A percentile compares a stretch with the other conserved stretches of the same genome.
These are phyloP conservation scores for Durusdinium trenchii DNA, from an alignment of 73 alveolate genomes.

Conservation along the genomic window DNA sequence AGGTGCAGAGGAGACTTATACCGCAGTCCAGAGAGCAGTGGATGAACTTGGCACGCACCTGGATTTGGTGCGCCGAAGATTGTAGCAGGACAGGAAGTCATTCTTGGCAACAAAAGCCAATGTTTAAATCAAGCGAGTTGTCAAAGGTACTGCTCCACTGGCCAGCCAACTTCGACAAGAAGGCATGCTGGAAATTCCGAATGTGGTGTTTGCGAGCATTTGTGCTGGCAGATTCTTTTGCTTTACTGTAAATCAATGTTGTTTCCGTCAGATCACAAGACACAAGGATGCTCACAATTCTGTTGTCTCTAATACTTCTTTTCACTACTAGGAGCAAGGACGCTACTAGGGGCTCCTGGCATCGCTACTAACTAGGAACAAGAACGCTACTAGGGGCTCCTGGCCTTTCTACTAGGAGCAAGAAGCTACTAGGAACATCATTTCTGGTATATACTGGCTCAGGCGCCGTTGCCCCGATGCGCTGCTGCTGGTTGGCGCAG, in stretches of 20 bases:
- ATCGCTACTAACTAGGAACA: too few relatives aligned
- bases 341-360: too few relatives aligned
- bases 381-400: too few relatives aligned
- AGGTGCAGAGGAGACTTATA: conserved; percentile 52
- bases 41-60: conserved; percentile 60
- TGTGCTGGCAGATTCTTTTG: too few relatives aligned
- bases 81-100: background rate
- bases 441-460: background rate
- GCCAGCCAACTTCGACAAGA: conserved; percentile 83
- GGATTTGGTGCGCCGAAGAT: conserved; percentile 13
- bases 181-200: conserved; percentile 4
- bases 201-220: background rate
- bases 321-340: too few relatives aligned
- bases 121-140: background rate
- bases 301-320: too few relatives aligned
- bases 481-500: conserved; percentile 55
- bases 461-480: conserved; percentile 68
- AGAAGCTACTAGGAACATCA: too few relatives aligned
- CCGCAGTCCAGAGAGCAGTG: conserved; percentile 50
- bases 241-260: background rate
- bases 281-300: background rate
- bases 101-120: background rate
- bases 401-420: too few relatives aligned
- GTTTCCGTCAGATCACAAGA: background rate
- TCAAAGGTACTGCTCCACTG: conserved; percentile 67